Evolutionary conservation across 1,284 basidiomycete genomes (phyloP).

Genomic region (Stereum hirsutum): DNA sequence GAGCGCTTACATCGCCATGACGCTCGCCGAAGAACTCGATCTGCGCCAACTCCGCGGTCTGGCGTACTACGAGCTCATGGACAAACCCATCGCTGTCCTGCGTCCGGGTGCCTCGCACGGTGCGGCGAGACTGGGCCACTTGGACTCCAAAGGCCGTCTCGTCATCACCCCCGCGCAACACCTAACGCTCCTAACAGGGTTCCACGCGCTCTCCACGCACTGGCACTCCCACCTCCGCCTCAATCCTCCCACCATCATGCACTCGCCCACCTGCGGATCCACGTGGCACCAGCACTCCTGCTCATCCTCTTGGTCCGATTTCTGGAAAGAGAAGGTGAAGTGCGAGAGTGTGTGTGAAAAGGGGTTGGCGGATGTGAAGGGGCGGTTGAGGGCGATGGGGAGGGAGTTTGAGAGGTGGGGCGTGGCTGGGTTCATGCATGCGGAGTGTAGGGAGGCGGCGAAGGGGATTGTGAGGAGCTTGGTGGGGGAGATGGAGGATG

Average conservation of each 20-base stretch:
- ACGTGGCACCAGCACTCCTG: constrained; percentile 65
- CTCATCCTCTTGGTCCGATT: constrained; percentile 54
- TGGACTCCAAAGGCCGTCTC: constrained; percentile 31
- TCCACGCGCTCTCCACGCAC: constrained; percentile 47
- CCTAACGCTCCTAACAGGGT: constrained; percentile 53
- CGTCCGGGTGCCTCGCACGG: constrained; percentile 17
- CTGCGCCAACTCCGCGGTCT: constrained; percentile 44
- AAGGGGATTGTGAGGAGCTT: constrained; percentile 48
- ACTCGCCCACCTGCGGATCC: constrained; percentile 47
- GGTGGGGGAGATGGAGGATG: no score
- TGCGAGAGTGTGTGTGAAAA: constrained; percentile 46
- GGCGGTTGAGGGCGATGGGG: constrained; percentile 45
- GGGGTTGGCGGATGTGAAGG: constrained; percentile 52
- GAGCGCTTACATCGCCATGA: constrained; percentile 62
- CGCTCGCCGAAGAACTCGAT: constrained; percentile 55
- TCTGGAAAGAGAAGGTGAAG: constrained; percentile 61
- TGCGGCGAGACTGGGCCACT: constrained; percentile 18
- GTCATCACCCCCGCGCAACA: constrained; percentile 45
- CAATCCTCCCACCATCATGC: constrained; percentile 46
- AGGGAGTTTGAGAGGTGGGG: constrained; percentile 61
- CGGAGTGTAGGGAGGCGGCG: constrained; percentile 51
- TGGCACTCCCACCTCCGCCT: constrained; percentile 53
- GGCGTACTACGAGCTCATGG: constrained; percentile 64
- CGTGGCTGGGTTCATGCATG: constrained; percentile 63
- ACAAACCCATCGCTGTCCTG: constrained; percentile 31